Conservation (phyloP, 2,329 filamentous ascomycete genomes). For the Bipolaris oryzae region DNA sequence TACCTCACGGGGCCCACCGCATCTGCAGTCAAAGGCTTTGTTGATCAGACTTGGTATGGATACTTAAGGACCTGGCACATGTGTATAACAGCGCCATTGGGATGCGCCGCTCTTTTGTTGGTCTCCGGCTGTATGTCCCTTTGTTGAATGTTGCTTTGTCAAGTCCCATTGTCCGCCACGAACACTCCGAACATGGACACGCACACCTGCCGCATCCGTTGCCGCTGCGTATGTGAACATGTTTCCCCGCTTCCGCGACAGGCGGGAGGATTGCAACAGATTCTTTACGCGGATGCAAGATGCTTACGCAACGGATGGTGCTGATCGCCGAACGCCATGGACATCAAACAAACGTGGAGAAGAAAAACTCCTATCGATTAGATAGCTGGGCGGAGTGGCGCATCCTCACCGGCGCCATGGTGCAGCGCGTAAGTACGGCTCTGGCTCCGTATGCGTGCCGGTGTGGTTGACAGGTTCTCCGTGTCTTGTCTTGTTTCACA, state of each 20-base stretch:
- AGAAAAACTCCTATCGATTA: slow-evolving; percentile 29
- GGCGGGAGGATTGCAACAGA: neutral
- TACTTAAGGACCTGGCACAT: neutral
- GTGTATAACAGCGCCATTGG: neutral
- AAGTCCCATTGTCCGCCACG: neutral
- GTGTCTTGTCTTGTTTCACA: slow-evolving; percentile 5
- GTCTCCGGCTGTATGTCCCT: slow-evolving; percentile 3
- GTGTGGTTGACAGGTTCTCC: slow-evolving; percentile 1
- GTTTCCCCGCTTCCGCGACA: neutral
- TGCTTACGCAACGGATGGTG: slow-evolving; percentile 6
- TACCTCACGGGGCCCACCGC: slow-evolving; percentile 8
- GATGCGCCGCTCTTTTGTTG: slow-evolving; percentile 2
- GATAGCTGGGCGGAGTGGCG: slow-evolving; percentile 26
- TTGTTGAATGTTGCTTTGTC: slow-evolving; percentile 1
- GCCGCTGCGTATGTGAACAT: neutral
- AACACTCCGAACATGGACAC: neutral
- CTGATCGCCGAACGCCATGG: slow-evolving; percentile 4
- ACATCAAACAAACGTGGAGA: slow-evolving; percentile 22
- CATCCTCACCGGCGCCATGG: neutral
- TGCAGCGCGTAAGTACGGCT: neutral
- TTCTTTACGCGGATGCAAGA: slow-evolving; percentile 10
- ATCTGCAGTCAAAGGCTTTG: neutral
- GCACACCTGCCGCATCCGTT: neutral
- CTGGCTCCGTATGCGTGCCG: neutral
- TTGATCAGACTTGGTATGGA: neutral